phyloP scores from a whole-genome alignment of 345 rosid species.

The Gossypium arboreum region DNA sequence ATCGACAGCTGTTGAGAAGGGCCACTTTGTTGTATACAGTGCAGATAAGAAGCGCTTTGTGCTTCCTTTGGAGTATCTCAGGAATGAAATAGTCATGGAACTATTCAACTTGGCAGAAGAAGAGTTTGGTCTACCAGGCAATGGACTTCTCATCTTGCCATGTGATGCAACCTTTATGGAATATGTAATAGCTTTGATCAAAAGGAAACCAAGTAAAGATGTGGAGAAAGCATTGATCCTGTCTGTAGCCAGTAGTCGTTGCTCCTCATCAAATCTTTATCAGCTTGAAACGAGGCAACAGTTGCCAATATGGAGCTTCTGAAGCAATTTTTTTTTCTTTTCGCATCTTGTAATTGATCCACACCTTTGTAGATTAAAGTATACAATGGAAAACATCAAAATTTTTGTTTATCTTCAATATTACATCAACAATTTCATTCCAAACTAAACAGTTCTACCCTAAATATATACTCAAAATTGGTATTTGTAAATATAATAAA shows the following conservation, averaged over 20 bases:
- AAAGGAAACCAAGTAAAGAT: slow-evolving; percentile 4
- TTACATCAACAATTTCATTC: not conserved
- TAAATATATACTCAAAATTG: too few relatives aligned
- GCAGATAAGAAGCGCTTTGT: not conserved
- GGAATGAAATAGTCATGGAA: not conserved
- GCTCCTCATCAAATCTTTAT: slow-evolving; percentile 9
- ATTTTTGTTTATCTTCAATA: not conserved
- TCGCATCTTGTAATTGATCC: not conserved
- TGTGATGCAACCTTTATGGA: slow-evolving; percentile 18
- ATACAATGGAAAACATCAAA: not conserved
- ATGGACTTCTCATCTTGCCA: not conserved
- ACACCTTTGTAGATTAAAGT: not conserved
- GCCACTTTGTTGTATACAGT: not conserved
- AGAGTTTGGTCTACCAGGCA: not conserved
- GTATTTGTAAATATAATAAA: too few relatives aligned
- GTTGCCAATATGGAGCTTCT: slow-evolving; percentile 12
- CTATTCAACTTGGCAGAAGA: slow-evolving; percentile 1
- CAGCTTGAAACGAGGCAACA: not conserved
- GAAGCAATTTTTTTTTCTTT: not conserved
- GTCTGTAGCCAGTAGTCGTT: slow-evolving; percentile 3
- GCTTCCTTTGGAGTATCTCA: not conserved
- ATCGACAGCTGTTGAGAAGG: not conserved
- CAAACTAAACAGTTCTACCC: too few relatives aligned
- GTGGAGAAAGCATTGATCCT: slow-evolving; percentile 22
- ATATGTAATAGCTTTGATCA: slow-evolving; percentile 16